Evolutionary conservation across 1,284 basidiomycete genomes (phyloP), one percentile per base, ranked within the genome.

Genomic region (Schizophyllum amplum): DNA sequence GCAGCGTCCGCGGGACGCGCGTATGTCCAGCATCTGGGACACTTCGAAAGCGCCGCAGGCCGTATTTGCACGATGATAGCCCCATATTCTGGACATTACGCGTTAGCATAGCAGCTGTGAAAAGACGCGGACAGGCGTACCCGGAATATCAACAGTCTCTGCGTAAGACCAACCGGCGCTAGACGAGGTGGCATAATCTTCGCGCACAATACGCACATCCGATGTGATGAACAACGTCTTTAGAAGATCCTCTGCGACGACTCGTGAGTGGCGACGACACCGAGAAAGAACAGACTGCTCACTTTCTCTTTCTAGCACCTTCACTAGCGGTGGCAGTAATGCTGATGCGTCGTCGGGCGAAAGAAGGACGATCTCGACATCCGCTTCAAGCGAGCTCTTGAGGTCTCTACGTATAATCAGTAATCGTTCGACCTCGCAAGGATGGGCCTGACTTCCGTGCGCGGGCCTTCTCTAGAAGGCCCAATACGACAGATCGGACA

Each of bases 201-300:
- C 71, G 57, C 80, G 72, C 0, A 67, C 68, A 15, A 88, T 60
- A 13, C 67, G 70, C 17, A 81, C 87, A 53, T 86, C 75, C 0
- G 92, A 93, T 2, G 90, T 86, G 57, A 92, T 89, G 68, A 92
- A 90, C 2, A 94, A 72, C 0, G 82, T 84, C 63, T 84, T 84
- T 25, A 93, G 72, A 57, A 83, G 77, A 9, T 70, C 64, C 62
- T 78, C 90, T 92, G 56, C 51, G 15, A 5, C n/a, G 4, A 55
- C 21, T 24, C 27, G 24, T 17, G 1, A 25, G 52, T 64, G 27
- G 63, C 49, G 7, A 48, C 17, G 33, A 6, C 24, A 4, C 17
- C 15, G n/a, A 27, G 9, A 47, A 23, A 17, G 24, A 33, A 4
- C 20, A 13, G 24, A 7, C 22, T 11, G 46, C 52, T 20, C 46